Conservation (phyloP, 257 asterid genomes). For the Plantago elongata region DNA sequence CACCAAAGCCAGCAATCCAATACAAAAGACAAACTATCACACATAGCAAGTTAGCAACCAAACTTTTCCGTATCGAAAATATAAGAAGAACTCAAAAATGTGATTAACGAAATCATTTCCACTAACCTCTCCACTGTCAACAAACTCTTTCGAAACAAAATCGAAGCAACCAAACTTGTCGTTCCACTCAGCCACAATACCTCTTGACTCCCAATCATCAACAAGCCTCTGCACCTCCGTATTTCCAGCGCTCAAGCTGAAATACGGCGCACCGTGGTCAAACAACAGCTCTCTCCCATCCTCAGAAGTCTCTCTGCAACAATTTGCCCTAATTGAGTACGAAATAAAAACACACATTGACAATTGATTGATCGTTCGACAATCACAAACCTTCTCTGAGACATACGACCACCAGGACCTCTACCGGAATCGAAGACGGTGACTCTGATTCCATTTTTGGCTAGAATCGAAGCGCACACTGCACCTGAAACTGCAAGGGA, state of each 20-base stretch:
- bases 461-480: slow-evolving; percentile 76
- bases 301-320: slow-evolving; percentile 51
- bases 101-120: neutral
- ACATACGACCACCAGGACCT: slow-evolving; percentile 97
- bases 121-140: slow-evolving; percentile 49
- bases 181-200: slow-evolving; percentile 75
- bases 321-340: neutral
- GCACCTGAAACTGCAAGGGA: slow-evolving; percentile 76
- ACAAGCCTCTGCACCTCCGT: slow-evolving; percentile 59
- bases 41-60: too few relatives aligned
- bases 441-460: slow-evolving; percentile 72
- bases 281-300: slow-evolving; percentile 79
- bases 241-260: slow-evolving; percentile 42
- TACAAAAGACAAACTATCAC: neutral
- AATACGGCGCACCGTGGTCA: slow-evolving; percentile 87
- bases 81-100: neutral
- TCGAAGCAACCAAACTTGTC: slow-evolving; percentile 76
- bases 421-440: slow-evolving; percentile 79
- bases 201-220: slow-evolving; percentile 74
- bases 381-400: slow-evolving; percentile 62
- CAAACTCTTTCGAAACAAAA: slow-evolving; percentile 50
- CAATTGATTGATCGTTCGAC: neutral
- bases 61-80: neutral
- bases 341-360: neutral
- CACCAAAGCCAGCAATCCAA: slow-evolving; percentile 1